These are phyloP conservation scores for Dothistroma pini DNA, from an alignment of 2,329 filamentous ascomycete species.

Conservation along the genomic window DNA sequence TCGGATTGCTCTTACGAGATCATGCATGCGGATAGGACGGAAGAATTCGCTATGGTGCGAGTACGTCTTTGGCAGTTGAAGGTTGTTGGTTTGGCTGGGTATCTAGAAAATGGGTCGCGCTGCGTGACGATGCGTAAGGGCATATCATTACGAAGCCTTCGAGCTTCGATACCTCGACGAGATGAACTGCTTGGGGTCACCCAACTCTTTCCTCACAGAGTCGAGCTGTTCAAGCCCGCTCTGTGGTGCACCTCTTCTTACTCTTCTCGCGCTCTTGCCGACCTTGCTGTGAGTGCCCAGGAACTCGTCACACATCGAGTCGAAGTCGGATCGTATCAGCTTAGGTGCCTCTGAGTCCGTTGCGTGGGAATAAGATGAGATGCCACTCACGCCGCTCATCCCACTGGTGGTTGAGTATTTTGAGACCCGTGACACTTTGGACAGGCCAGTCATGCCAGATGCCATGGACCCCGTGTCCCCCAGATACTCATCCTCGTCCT, in stretches of 20 bases:
- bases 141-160: background rate
- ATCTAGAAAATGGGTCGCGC: background rate
- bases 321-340: slow-evolving; percentile 72
- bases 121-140: background rate
- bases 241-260: slow-evolving; percentile 74
- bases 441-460: slow-evolving; percentile 51
- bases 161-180: slow-evolving; percentile 6
- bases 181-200: slow-evolving; percentile 36
- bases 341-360: slow-evolving; percentile 41
- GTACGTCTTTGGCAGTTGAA: too few relatives aligned
- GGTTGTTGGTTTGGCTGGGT: background rate
- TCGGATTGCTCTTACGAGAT: too few relatives aligned
- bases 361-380: slow-evolving; percentile 33
- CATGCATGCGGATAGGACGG: too few relatives aligned
- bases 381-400: slow-evolving; percentile 37
- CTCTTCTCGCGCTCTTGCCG: slow-evolving; percentile 60
- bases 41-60: too few relatives aligned
- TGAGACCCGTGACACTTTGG: slow-evolving; percentile 41
- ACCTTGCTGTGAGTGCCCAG: slow-evolving; percentile 67
- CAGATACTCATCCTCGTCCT: slow-evolving; percentile 29
- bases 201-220: slow-evolving; percentile 76
- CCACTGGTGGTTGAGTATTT: slow-evolving; percentile 35
- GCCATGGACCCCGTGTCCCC: slow-evolving; percentile 44
- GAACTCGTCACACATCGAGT: slow-evolving; percentile 91
- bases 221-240: slow-evolving; percentile 85